Base-by-base conservation (phyloP, 2,329 filamentous ascomycete genomes). In the Rhynchosporium agropyri region DNA sequence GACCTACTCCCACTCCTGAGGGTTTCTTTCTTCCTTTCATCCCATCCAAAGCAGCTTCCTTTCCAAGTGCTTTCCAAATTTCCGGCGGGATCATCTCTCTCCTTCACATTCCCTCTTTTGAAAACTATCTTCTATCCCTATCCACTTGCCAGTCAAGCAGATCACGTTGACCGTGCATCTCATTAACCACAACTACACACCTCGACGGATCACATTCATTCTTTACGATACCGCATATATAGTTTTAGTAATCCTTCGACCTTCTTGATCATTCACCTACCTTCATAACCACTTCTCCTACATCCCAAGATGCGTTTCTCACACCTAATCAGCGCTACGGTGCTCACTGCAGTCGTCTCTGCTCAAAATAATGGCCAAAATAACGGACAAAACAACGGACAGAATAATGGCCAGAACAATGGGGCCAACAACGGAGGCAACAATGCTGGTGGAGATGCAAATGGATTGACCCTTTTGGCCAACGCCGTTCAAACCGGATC, bases 121-220 rank as follows among this genome's bases (percentile, higher is more conserved):
- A 36, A 42, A 56, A 46, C 33, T 57, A 65, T 60, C 61, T 66
- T 63, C 64, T 67, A 68, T 67, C 63, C 64, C 64, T 67, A 68
- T 67, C 63, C 64, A 68, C 71, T 74, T 73, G 69, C 70, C 68
- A 70, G 72, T 71, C 71, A 72, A 74, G 71, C 64, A 73, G 73
- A 74, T 74, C 72, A 71, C 73, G 73, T 74, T 72, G 73, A 74
- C 60, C 73, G 73, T 72, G 73, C 62, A 72, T 74, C 71, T 72
- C 69, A 70, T 70, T 72, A 57, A 59, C 54, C 54, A 66, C 60
- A 54, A 40, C 55, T 58, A 38, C 61, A 72, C 72, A 67, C 72
- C 73, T 73, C 71, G 60, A 74, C 72, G 72, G 72, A 69, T 67
- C 68, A 63, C 69, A 70, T 66, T 71, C 68, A 65, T 70, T 72